Base-by-base conservation (phyloP, 164 flowering plant species). In the Houttuynia cordata region DNA sequence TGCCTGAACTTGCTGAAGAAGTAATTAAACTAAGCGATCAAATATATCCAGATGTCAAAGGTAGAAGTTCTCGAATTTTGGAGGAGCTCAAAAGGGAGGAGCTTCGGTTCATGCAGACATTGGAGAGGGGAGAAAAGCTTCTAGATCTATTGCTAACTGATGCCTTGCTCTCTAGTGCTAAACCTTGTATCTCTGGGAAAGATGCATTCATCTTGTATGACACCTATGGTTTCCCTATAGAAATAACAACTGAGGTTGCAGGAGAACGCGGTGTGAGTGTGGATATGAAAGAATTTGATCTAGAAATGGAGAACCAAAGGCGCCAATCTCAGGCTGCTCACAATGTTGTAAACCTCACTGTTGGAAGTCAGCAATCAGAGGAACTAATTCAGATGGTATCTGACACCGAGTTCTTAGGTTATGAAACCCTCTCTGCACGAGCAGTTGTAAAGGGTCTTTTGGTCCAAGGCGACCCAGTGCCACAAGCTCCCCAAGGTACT, bases 11-110 rank as follows among this genome's bases (percentile, higher is more conserved):
- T 72, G 98, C 96, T n/a, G 78, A 79, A 67, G 82, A 76, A 72
- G 98, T 82, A 12, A 81, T 92, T 57, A 86, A 80, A 69, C 45
- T 89, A 58, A 84, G 96, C 74, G 62, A 80, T 60, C 53, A 80
- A 22, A 80, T 92, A 69, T 83, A 92, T 66, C 56, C 79, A 22
- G 93, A 89, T 70, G 88, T 89, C 37, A 80, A 81, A 56, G 56
- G 62, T 53, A 78, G 80, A 66, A 67, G 75, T 57, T 24, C 80
- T 9, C 83, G 80, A 64, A 87, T 92, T 50, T 76, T 81, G 53
- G 98, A 89, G 69, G 98, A 92, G 74, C 67, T 92, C 64, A 83
- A 70, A 73, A 77, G 89, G 73, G 96, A 92, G 73, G 98, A 92
- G 60, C 72, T 83, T 21, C 85, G 88, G 10, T 92, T 92, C 73